Evolutionary conservation across 805 yeast species (phyloP).

Genomic region (Wilhelminamyces savonicus): DNA sequence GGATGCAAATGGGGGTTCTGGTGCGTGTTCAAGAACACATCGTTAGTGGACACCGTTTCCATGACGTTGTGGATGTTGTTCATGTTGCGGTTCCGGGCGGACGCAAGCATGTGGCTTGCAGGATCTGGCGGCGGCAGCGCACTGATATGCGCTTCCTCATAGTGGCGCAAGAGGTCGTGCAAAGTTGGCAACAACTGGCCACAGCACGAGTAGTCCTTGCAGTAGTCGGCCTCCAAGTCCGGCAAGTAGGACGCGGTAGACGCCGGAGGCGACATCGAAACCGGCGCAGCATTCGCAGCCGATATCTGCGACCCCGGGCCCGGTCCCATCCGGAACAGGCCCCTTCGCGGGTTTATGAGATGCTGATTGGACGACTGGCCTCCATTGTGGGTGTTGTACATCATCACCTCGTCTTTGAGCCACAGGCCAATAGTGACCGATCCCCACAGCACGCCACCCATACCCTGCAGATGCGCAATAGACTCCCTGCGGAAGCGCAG

Average conservation of each 20-base stretch:
- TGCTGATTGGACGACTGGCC: constrained; percentile 3
- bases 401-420: constrained; percentile 89
- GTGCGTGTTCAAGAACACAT: constrained; percentile 65
- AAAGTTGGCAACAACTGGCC: constrained; percentile 88
- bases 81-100: constrained; percentile 26
- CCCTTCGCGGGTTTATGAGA: constrained; percentile 1
- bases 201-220: constrained; percentile 95
- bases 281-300: not conserved
- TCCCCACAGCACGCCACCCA: constrained; percentile 98
- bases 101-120: constrained; percentile 18
- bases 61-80: constrained; percentile 52
- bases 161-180: constrained; percentile 89
- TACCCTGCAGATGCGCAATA: constrained; percentile 93
- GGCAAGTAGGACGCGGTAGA: constrained; percentile 75
- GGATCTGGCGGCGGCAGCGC: constrained; percentile 42
- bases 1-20: constrained; percentile 6
- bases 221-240: constrained; percentile 89
- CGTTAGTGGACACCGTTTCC: constrained; percentile 90
- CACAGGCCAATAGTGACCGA: constrained; percentile 91
- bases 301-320: constrained; percentile 15
- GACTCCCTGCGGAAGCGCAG: constrained; percentile 71
- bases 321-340: constrained; percentile 5
- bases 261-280: constrained; percentile 58
- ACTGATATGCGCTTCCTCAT: constrained; percentile 90
- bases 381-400: constrained; percentile 26